Evolutionary conservation across 2,329 filamentous ascomycete species (phyloP).

Genomic region (Dothideomycetes sp.): DNA sequence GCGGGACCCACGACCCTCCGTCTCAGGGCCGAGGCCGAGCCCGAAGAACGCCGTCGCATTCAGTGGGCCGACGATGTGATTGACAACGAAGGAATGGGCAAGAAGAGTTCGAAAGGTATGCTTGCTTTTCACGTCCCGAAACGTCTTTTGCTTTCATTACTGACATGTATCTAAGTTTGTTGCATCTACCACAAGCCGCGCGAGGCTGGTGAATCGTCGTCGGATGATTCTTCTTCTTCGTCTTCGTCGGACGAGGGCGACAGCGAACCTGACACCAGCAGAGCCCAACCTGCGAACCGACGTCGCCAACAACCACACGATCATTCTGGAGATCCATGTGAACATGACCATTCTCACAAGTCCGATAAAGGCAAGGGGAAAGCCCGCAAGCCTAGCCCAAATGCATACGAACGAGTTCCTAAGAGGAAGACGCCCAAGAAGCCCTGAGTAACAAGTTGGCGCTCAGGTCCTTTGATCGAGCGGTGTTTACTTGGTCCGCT

Average conservation of each 20-base stretch:
- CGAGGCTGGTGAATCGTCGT: slow-evolving; percentile 71
- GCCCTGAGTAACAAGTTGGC: not conserved
- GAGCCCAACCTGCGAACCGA: slow-evolving; percentile 27
- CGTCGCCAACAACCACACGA: slow-evolving; percentile 24
- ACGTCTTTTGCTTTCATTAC: not conserved
- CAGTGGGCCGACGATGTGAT: slow-evolving; percentile 90
- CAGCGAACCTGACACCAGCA: slow-evolving; percentile 45
- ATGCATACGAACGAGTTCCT: slow-evolving; percentile 72
- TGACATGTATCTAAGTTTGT: slow-evolving; percentile 56
- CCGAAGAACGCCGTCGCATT: slow-evolving; percentile 51
- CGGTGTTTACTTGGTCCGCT: no score
- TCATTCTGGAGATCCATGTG: slow-evolving; percentile 15
- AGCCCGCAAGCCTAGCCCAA: slow-evolving; percentile 57
- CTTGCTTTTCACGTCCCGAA: no score
- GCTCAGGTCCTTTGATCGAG: no score
- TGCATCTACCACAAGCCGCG: slow-evolving; percentile 93
- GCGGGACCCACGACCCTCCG: slow-evolving; percentile 25
- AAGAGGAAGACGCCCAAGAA: slow-evolving; percentile 29
- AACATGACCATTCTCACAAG: slow-evolving; percentile 23
- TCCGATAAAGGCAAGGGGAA: slow-evolving; percentile 32
- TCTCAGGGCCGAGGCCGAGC: slow-evolving; percentile 32
- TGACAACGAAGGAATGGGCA: slow-evolving; percentile 89
- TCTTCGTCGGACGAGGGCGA: slow-evolving; percentile 44
- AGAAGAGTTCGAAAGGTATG: slow-evolving; percentile 86
- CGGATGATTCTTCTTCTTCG: slow-evolving; percentile 50